Evolutionary conservation across 805 yeast species (phyloP).

Genomic region (Candida silvicultrix): DNA sequence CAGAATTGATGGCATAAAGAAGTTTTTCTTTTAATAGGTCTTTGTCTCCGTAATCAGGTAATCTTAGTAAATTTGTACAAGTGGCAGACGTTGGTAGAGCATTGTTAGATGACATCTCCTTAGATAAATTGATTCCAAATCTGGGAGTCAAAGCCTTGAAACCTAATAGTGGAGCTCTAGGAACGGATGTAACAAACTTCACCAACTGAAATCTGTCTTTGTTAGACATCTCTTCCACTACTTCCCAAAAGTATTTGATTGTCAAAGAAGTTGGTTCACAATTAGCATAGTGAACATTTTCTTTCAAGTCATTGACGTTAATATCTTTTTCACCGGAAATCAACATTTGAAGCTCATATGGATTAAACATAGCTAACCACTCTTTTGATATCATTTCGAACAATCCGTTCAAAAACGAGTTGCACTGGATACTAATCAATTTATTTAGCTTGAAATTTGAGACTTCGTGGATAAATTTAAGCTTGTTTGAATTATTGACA

Average conservation of each 20-base stretch:
- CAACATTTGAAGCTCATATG: constrained; percentile 76
- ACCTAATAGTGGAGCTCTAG: constrained; percentile 88
- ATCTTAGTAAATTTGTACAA: constrained; percentile 78
- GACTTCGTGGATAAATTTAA: constrained; percentile 69
- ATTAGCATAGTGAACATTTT: constrained; percentile 63
- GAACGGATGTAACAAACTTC: constrained; percentile 88
- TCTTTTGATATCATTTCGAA: constrained; percentile 57
- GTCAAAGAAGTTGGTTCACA: constrained; percentile 51
- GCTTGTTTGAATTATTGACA: constrained; percentile 56
- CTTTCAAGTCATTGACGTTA: constrained; percentile 61
- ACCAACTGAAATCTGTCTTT: constrained; percentile 62
- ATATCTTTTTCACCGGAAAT: constrained; percentile 68
- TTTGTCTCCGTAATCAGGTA: constrained; percentile 76
- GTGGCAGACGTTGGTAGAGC: constrained; percentile 90
- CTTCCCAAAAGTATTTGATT: constrained; percentile 64
- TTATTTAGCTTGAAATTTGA: constrained; percentile 76
- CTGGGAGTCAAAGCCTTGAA: constrained; percentile 67
- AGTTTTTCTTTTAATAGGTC: constrained; percentile 53
- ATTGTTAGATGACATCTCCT: constrained; percentile 41
- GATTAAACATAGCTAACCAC: constrained; percentile 84
- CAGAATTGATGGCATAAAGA: constrained; percentile 71
- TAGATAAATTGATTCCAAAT: constrained; percentile 75
- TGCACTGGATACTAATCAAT: constrained; percentile 50
- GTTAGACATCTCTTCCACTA: constrained; percentile 58
- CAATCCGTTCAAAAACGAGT: constrained; percentile 64